phyloP scores from a whole-genome alignment of 1,139 yeast genomes.

The Blastobotrys elegans region DNA sequence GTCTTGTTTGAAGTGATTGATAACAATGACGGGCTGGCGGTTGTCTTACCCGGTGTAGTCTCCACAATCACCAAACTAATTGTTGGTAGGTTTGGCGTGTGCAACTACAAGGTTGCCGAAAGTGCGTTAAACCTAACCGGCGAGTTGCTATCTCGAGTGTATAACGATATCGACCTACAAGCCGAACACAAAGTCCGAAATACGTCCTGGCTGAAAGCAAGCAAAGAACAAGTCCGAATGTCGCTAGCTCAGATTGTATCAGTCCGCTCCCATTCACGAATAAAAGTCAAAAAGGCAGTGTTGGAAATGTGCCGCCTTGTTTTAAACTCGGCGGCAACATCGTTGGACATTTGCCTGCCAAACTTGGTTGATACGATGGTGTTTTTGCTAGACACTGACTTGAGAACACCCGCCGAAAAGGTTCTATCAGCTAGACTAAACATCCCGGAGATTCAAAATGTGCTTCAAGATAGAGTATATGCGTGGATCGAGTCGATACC shows the following conservation, averaged over 20 bases:
- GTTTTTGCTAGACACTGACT: slow-evolving; percentile 6
- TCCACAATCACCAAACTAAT: slow-evolving; percentile 46
- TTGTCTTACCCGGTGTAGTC: slow-evolving; percentile 53
- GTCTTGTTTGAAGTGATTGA: slow-evolving; percentile 6
- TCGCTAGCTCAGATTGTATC: slow-evolving; percentile 24
- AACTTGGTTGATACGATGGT: slow-evolving; percentile 31
- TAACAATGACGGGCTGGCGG: slow-evolving; percentile 44
- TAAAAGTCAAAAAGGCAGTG: slow-evolving; percentile 34
- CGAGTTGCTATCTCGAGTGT: slow-evolving; percentile 35
- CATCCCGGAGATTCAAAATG: neutral
- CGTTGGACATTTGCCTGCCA: slow-evolving; percentile 37
- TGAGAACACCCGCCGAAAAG: neutral
- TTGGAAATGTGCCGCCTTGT: slow-evolving; percentile 32
- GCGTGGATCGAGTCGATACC: slow-evolving; percentile 33
- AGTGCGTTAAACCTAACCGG: slow-evolving; percentile 35
- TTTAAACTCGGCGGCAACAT: slow-evolving; percentile 30
- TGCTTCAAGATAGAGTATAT: slow-evolving; percentile 17
- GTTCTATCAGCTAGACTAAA: neutral
- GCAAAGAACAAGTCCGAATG: slow-evolving; percentile 53
- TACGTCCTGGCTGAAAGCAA: slow-evolving; percentile 58
- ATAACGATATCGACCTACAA: slow-evolving; percentile 25
- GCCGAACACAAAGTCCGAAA: slow-evolving; percentile 37
- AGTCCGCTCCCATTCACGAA: slow-evolving; percentile 28
- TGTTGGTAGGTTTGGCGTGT: slow-evolving; percentile 34
- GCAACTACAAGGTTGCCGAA: slow-evolving; percentile 41